A percentile compares a stretch with the other conserved stretches of the same genome.
Evolutionary conservation across 2,329 filamentous ascomycete species (phyloP).

Genomic region (Septoria linicola): DNA sequence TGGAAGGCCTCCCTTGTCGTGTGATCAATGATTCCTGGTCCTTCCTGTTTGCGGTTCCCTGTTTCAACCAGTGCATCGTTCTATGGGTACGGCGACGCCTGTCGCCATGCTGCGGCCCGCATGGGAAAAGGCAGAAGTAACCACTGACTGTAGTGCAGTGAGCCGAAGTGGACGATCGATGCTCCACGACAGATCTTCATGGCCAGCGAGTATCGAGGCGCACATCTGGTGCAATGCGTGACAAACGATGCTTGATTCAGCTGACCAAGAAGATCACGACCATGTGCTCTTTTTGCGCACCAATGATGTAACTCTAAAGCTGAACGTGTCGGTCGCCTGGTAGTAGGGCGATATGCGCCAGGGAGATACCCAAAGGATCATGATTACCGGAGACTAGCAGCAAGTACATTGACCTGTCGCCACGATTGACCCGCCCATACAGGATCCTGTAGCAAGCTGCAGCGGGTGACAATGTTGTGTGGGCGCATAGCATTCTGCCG

Average conservation of each 20-base stretch:
- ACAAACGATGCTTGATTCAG: conserved; percentile 13
- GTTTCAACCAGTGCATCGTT: conserved; percentile 21
- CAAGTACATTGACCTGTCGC: conserved; percentile 12
- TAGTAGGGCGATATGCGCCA: conserved; percentile 8
- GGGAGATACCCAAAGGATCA: conserved; percentile 15
- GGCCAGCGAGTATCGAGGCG: conserved; percentile 14
- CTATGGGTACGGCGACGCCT: conserved; percentile 15
- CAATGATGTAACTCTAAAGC: conserved; percentile 19
- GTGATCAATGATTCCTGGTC: conserved; percentile 19
- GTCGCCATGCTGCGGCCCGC: conserved; percentile 23
- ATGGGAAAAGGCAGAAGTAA: conserved; percentile 16
- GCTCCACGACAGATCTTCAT: conserved; percentile 20
- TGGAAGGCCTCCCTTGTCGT: conserved; percentile 21
- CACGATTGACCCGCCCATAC: neutral
- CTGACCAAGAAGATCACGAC: conserved; percentile 20
- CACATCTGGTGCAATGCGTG: conserved; percentile 20
- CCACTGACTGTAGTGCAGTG: conserved; percentile 14
- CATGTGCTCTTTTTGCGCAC: conserved; percentile 20
- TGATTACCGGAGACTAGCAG: conserved; percentile 21
- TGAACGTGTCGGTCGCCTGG: conserved; percentile 18
- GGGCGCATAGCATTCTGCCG: conserved; percentile 23
- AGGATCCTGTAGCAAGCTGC: conserved; percentile 1
- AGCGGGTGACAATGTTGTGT: conserved; percentile 10
- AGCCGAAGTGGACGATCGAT: conserved; percentile 25
- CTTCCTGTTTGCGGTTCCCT: conserved; percentile 15